Conservation (phyloP, 805 yeast genomes). For the Wickerhamiella dianesei region DNA sequence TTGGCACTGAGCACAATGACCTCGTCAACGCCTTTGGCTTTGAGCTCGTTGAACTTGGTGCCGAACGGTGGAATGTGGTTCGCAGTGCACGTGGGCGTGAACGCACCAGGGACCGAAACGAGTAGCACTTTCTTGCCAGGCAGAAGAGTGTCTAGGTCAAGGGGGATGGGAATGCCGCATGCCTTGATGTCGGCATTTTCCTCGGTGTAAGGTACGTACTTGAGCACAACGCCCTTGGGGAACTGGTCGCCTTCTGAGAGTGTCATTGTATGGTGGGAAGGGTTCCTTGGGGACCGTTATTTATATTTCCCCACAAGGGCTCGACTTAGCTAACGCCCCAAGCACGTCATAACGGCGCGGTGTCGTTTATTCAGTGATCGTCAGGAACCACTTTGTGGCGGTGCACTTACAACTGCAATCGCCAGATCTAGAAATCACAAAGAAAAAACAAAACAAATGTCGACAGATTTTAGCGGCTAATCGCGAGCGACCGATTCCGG, state of each 20-base stretch:
- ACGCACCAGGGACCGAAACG: constrained; percentile 76
- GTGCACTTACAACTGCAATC: no score
- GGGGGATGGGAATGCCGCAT: constrained; percentile 29
- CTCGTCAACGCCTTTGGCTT: constrained; percentile 47
- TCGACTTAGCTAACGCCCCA: no score
- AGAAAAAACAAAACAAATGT: no score
- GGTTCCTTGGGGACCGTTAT: no score
- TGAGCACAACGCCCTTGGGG: constrained; percentile 25
- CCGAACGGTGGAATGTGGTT: constrained; percentile 61
- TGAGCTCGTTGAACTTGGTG: constrained; percentile 35
- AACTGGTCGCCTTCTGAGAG: constrained; percentile 11
- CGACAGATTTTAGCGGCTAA: no score
- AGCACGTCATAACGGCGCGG: no score
- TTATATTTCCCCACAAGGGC: no score
- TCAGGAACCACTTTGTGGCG: no score
- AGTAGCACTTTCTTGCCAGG: constrained; percentile 45
- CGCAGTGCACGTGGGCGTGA: constrained; percentile 69
- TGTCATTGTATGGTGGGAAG: no score
- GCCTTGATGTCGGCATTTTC: constrained; percentile 23
- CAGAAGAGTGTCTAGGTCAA: constrained; percentile 26
- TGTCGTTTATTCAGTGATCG: no score
- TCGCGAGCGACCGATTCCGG: no score
- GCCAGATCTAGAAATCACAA: no score
- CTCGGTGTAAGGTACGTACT: constrained; percentile 25
- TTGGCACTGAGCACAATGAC: constrained; percentile 52